A percentile compares a stretch with the other conserved stretches of the same genome.
Evolutionary conservation across 2,329 filamentous ascomycete genomes (phyloP).

Genomic region (Colletotrichum chlorophyti): DNA sequence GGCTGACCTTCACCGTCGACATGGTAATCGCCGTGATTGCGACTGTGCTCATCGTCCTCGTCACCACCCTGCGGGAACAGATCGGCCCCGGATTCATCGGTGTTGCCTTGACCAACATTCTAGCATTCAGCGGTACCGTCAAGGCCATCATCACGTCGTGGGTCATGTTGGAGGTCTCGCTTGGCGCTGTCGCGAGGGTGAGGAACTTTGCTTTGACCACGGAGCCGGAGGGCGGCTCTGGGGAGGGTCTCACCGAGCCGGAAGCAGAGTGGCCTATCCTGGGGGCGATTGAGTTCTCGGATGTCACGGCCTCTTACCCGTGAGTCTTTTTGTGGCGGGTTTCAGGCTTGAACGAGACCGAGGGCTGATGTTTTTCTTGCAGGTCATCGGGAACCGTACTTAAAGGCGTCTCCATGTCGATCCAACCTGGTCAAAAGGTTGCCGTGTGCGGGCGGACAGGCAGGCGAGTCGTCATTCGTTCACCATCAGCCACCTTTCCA

Average conservation of each 20-base stretch:
- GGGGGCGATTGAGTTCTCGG: not conserved
- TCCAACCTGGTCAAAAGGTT: slow-evolving; percentile 32
- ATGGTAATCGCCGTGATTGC: slow-evolving; percentile 52
- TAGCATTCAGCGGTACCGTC: slow-evolving; percentile 11
- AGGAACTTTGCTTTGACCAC: slow-evolving; percentile 12
- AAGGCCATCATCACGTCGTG: slow-evolving; percentile 23
- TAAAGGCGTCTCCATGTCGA: slow-evolving; percentile 18
- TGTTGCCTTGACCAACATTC: slow-evolving; percentile 12
- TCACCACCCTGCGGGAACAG: slow-evolving; percentile 35
- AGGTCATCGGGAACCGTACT: slow-evolving; percentile 21
- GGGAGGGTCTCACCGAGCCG: not conserved
- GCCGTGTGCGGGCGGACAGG: slow-evolving; percentile 33
- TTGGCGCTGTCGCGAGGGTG: slow-evolving; percentile 25
- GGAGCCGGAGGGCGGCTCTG: not conserved
- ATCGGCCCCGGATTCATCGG: slow-evolving; percentile 24
- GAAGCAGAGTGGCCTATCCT: not conserved
- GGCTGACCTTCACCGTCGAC: slow-evolving; percentile 57
- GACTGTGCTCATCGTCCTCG: slow-evolving; percentile 49
- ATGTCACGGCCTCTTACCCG: slow-evolving; percentile 18
- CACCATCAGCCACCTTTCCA: not conserved
- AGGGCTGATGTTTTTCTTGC: not conserved
- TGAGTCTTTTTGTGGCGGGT: no score
- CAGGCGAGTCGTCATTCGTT: slow-evolving; percentile 24
- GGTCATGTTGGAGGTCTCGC: slow-evolving; percentile 25
- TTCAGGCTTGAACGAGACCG: accelerated